Conservation (phyloP, 2,329 filamentous ascomycete genomes). For the Rutstroemia sp. region DNA sequence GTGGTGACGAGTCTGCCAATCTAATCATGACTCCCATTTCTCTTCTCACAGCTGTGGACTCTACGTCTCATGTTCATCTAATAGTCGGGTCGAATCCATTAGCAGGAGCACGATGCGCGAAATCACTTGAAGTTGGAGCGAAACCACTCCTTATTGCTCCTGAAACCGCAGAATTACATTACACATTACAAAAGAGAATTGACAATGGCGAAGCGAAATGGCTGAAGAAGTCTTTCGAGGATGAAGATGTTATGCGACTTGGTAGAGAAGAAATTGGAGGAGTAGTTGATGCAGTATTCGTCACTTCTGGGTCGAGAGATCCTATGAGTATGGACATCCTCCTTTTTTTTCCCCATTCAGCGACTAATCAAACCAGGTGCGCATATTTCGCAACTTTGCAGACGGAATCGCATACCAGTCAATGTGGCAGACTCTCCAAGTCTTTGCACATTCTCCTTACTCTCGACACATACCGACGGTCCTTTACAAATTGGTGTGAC, state of each 20-base stretch:
- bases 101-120: slow-evolving; percentile 73
- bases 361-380: slow-evolving; percentile 37
- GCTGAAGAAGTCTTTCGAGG: slow-evolving; percentile 58
- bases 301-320: slow-evolving; percentile 55
- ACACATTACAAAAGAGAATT: slow-evolving; percentile 53
- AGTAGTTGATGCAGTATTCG: slow-evolving; percentile 88
- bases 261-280: slow-evolving; percentile 72
- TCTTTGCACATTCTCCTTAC: slow-evolving; percentile 82
- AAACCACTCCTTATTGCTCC: slow-evolving; percentile 72
- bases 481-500: slow-evolving; percentile 93
- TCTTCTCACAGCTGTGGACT: slow-evolving; percentile 67
- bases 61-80: slow-evolving; percentile 67
- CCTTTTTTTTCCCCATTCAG: neutral
- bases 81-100: slow-evolving; percentile 82
- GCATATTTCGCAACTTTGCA: slow-evolving; percentile 69
- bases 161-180: slow-evolving; percentile 50
- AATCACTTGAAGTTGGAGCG: slow-evolving; percentile 77
- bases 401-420: slow-evolving; percentile 74
- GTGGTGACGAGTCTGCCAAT: neutral
- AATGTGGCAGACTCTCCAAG: slow-evolving; percentile 85
- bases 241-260: slow-evolving; percentile 64
- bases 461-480: slow-evolving; percentile 83
- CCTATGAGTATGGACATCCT: slow-evolving; percentile 30
- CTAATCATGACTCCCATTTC: slow-evolving; percentile 30
- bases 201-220: slow-evolving; percentile 60